Percentiles rank a stretch among this genome's conserved stretches.
These are phyloP conservation scores for Biscogniauxia marginata DNA, from an alignment of 2,329 filamentous ascomycete species.

Conservation along the genomic window DNA sequence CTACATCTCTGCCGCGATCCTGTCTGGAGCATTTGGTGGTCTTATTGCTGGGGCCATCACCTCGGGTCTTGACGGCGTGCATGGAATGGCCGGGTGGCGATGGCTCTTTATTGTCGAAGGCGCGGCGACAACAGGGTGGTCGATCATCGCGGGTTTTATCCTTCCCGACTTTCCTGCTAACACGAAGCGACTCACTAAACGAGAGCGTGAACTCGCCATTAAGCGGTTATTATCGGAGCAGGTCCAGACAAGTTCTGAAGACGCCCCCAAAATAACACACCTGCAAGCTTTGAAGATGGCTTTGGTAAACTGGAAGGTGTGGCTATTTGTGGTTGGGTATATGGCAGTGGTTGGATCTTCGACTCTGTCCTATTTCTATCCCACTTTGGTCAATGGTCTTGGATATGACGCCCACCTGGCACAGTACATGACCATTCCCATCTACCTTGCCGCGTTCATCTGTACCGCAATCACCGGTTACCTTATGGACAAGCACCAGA, in stretches of 20 bases:
- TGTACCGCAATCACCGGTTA: slow-evolving; percentile 45
- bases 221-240: slow-evolving; percentile 57
- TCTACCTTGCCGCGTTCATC: slow-evolving; percentile 53
- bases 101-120: slow-evolving; percentile 17
- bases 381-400: slow-evolving; percentile 40
- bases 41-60: slow-evolving; percentile 9
- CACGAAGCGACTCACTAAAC: slow-evolving; percentile 53
- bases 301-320: slow-evolving; percentile 40
- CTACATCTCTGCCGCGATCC: slow-evolving; percentile 70
- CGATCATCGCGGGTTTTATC: slow-evolving; percentile 58
- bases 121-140: slow-evolving; percentile 28
- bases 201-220: slow-evolving; percentile 61
- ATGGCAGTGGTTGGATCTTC: slow-evolving; percentile 42
- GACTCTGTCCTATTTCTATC: slow-evolving; percentile 53
- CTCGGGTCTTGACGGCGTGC: slow-evolving; percentile 5
- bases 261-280: slow-evolving; percentile 52
- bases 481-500: slow-evolving; percentile 45
- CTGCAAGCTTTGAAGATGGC: slow-evolving; percentile 24
- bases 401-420: slow-evolving; percentile 46
- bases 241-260: slow-evolving; percentile 59
- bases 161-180: slow-evolving; percentile 70
- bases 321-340: slow-evolving; percentile 41
- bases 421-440: slow-evolving; percentile 53
- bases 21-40: slow-evolving; percentile 31
- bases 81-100: slow-evolving; percentile 11